These are phyloP conservation scores for Phytophthora vignae DNA, from an alignment of 352 stramenopile species.

Conservation along the genomic window DNA sequence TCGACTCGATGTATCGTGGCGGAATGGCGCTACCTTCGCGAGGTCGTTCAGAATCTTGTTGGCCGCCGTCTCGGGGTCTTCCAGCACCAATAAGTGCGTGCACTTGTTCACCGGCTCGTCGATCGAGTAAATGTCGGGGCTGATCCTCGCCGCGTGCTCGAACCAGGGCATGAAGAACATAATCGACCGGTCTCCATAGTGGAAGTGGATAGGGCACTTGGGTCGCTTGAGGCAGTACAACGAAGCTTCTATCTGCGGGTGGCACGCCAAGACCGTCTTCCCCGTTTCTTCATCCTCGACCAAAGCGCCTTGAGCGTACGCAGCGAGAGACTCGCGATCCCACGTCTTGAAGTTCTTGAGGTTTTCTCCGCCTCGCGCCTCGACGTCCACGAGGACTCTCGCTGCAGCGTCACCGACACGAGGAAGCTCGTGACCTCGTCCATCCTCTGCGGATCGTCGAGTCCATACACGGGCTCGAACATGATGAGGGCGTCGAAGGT, in stretches of 20 bases:
- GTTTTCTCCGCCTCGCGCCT: conserved; percentile 15
- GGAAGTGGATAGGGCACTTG: conserved; percentile 45
- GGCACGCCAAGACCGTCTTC: conserved; percentile 41
- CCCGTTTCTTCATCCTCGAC: conserved; percentile 39
- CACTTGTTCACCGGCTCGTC: conserved; percentile 35
- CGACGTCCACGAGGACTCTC: conserved; percentile 39
- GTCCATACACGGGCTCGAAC: conserved; percentile 54
- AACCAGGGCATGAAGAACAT: conserved; percentile 43
- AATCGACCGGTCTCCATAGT: conserved; percentile 40
- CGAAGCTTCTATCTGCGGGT: conserved; percentile 47
- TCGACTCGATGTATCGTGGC: conserved; percentile 7
- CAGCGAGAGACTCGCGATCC: conserved; percentile 45
- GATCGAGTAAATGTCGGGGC: conserved; percentile 45
- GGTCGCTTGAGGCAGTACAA: conserved; percentile 46
- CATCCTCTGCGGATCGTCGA: conserved; percentile 8
- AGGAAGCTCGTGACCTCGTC: conserved; percentile 42
- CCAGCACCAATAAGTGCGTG: conserved; percentile 47
- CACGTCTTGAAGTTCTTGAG: conserved; percentile 50
- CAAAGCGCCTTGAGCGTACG: conserved; percentile 42
- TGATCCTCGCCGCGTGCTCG: conserved; percentile 22
- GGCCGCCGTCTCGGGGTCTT: conserved; percentile 38
- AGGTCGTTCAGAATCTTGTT: conserved; percentile 45
- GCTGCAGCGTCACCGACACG: conserved; percentile 39
- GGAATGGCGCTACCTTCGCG: conserved; percentile 13
- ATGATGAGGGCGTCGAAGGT: conserved; percentile 54